Conservation (phyloP, 345 rosid species). For the Brassica cretica region DNA sequence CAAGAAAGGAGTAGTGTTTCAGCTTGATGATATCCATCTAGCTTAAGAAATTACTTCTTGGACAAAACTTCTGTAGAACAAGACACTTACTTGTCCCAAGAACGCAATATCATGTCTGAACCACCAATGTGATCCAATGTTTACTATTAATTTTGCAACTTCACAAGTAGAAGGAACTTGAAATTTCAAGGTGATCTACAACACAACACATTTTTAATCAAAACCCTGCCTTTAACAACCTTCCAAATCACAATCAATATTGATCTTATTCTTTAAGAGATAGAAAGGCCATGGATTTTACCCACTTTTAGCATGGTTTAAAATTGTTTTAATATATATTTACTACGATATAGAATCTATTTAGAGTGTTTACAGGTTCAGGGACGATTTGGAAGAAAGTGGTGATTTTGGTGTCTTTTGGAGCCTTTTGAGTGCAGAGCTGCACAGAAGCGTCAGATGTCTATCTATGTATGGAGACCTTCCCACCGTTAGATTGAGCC, state of each 20-base stretch:
- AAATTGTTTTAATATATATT: too few species aligned
- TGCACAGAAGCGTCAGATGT: too few species aligned
- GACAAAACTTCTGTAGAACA: not conserved
- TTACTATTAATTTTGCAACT: slow-evolving; percentile 69
- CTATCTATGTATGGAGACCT: too few species aligned
- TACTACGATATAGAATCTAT: too few species aligned
- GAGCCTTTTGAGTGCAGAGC: too few species aligned
- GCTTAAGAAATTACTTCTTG: not conserved
- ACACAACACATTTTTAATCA: slow-evolving; percentile 21
- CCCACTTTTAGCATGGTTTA: too few species aligned
- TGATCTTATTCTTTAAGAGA: too few species aligned
- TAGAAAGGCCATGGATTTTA: too few species aligned
- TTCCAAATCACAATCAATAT: not conserved
- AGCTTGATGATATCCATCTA: not conserved
- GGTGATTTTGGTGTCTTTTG: too few species aligned
- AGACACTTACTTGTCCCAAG: slow-evolving; percentile 80
- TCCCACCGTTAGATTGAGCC: too few species aligned
- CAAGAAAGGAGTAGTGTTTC: slow-evolving; percentile 8
- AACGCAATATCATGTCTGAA: slow-evolving; percentile 74
- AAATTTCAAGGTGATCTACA: slow-evolving; percentile 76
- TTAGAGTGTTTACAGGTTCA: too few species aligned
- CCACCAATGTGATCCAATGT: slow-evolving; percentile 77
- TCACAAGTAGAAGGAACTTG: slow-evolving; percentile 77
- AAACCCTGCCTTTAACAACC: not conserved
- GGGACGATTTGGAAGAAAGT: too few species aligned